Conservation (phyloP, 495 filamentous ascomycete species). For the Xylaria scruposa region DNA sequence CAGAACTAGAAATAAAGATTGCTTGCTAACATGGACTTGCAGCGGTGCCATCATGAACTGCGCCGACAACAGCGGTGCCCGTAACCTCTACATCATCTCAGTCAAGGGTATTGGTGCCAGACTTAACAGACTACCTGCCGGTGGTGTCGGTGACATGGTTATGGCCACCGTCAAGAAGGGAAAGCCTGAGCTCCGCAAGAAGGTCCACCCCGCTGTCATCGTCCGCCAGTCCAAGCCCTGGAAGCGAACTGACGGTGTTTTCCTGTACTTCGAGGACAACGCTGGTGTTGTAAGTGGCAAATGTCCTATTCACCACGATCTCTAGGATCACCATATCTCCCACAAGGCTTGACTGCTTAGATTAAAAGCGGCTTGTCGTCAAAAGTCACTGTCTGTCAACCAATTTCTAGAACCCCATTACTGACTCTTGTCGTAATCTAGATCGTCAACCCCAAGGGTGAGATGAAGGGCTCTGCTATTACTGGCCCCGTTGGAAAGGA, state of each 20-base stretch:
- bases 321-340: slow-evolving; percentile 40
- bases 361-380: background rate
- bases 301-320: slow-evolving; percentile 63
- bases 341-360: background rate
- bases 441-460: slow-evolving; percentile 99
- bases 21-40: slow-evolving; percentile 31
- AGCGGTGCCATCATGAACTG: slow-evolving; percentile 95
- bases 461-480: slow-evolving; percentile 99
- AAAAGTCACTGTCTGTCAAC: slow-evolving; percentile 37
- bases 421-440: slow-evolving; percentile 42
- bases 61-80: slow-evolving; percentile 93
- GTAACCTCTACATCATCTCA: slow-evolving; percentile 99
- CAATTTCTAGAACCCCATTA: slow-evolving; percentile 78
- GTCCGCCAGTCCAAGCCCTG: slow-evolving; percentile 99
- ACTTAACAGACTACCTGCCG: slow-evolving; percentile 96
- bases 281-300: slow-evolving; percentile 85
- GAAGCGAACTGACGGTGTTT: slow-evolving; percentile 96
- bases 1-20: background rate
- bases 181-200: slow-evolving; percentile 99
- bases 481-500: slow-evolving; percentile 99
- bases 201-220: slow-evolving; percentile 99
- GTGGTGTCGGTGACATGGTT: slow-evolving; percentile 96
- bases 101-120: slow-evolving; percentile 99
- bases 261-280: slow-evolving; percentile 99
- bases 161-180: slow-evolving; percentile 99